Conservation (phyloP, 306 rosid species). For the Cajanus cajan region DNA sequence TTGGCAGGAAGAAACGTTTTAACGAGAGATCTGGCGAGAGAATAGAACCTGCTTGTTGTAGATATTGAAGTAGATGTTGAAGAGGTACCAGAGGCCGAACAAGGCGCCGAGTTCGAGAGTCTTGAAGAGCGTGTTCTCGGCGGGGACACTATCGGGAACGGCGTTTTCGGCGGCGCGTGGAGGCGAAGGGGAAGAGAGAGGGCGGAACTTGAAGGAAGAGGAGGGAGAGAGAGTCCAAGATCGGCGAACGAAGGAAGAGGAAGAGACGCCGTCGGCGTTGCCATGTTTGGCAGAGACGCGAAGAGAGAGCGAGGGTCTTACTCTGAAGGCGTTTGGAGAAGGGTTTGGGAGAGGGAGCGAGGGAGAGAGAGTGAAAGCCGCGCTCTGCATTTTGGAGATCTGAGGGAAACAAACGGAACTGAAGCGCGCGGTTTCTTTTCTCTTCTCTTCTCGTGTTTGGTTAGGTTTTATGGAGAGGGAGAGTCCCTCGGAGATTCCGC, state of each 20-base stretch:
- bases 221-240: constrained; percentile 65
- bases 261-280: constrained; percentile 8
- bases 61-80: constrained; percentile 94
- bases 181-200: constrained; percentile 52
- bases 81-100: constrained; percentile 89
- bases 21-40: neutral
- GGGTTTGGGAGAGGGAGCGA: constrained; percentile 24
- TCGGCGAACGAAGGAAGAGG: constrained; percentile 47
- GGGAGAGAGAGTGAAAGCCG: constrained; percentile 48
- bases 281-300: neutral
- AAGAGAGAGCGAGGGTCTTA: constrained; percentile 30
- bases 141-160: constrained; percentile 43
- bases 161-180: constrained; percentile 53
- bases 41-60: constrained; percentile 82
- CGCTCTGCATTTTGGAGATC: constrained; percentile 68
- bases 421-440: neutral
- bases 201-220: constrained; percentile 62
- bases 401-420: neutral
- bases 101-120: constrained; percentile 78
- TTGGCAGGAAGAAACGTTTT: neutral
- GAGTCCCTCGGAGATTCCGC: constrained; percentile 26
- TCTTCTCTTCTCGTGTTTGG: neutral
- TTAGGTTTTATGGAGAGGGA: neutral
- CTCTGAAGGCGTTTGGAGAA: neutral
- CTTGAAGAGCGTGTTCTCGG: constrained; percentile 31